These are phyloP conservation scores for Coniochaeta sp. DNA, from an alignment of 2,329 filamentous ascomycete genomes.

Conservation along the genomic window DNA sequence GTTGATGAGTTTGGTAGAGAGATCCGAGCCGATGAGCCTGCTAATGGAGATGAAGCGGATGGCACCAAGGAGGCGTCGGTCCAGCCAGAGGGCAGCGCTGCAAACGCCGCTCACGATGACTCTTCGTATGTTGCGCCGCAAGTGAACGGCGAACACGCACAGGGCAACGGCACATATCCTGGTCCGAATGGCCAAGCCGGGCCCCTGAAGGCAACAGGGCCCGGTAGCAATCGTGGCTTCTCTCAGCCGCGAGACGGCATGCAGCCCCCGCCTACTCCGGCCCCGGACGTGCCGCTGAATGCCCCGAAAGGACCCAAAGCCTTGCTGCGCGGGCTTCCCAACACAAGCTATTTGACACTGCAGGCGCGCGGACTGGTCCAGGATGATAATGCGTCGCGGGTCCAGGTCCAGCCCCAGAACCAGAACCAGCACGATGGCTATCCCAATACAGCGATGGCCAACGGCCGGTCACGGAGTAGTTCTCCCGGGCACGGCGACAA, in stretches of 20 bases:
- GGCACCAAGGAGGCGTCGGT: slow-evolving; percentile 5
- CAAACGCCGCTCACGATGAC: slow-evolving; percentile 16
- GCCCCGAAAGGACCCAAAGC: slow-evolving; percentile 92
- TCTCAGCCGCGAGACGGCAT: neutral
- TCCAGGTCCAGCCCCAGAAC: neutral
- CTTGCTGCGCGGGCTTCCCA: slow-evolving; percentile 82
- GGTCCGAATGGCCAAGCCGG: neutral
- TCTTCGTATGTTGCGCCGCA: slow-evolving; percentile 11
- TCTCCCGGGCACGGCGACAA: slow-evolving; percentile 23
- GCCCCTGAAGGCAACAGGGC: slow-evolving; percentile 8
- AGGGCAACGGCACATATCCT: neutral
- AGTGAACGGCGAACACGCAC: neutral
- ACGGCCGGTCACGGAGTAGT: slow-evolving; percentile 38
- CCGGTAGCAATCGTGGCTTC: slow-evolving; percentile 3
- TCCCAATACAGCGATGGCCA: slow-evolving; percentile 24
- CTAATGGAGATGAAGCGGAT: slow-evolving; percentile 7
- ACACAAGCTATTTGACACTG: slow-evolving; percentile 66
- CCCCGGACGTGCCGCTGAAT: slow-evolving; percentile 48
- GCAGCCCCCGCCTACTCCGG: slow-evolving; percentile 6
- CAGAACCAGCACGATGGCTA: slow-evolving; percentile 17
- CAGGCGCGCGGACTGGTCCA: slow-evolving; percentile 39
- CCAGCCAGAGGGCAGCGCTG: slow-evolving; percentile 10
- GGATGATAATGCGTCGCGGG: slow-evolving; percentile 26
- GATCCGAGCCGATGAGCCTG: slow-evolving; percentile 12
- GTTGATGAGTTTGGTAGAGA: slow-evolving; percentile 23